Evolutionary conservation across 805 yeast species (phyloP), one percentile per base, ranked within the genome.

Genomic region (Candida vartiovaarae): DNA sequence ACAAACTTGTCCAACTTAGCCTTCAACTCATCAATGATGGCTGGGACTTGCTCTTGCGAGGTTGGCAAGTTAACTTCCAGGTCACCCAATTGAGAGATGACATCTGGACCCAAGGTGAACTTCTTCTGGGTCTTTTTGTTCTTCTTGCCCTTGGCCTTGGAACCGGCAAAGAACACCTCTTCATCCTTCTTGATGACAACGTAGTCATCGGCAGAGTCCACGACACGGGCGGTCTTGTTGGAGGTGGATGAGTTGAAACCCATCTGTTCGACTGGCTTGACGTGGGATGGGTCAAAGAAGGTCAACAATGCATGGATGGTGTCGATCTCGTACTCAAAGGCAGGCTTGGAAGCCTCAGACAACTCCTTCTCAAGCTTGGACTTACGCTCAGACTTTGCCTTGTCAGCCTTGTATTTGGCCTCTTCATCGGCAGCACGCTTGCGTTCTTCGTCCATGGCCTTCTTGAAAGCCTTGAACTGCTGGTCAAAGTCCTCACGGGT

Each of bases 41-140:
- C 65, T 30, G 82, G 72, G 52, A 83, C 80, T 43, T 85, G 91
- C 15, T 81, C 93, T 50, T 76, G 68, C 55, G 80, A 74, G 47
- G 82, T 72, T 61, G 99, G 99, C 50, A 90, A 76, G 38, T 84
- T 71, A 51, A 91, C 75, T 44, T 80, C 79, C 59, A 91, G 76
- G 58, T 84, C 84, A 50, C 86, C 73, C 56, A 93, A 76, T 43
- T 84, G 75, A 50, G 82, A 80, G 56, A 91, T 81, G 48, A 87
- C 74, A 50, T 81, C 84, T 43, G 95, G 84, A 62, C 89, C 91
- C 54, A 93, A 75, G 44, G 81, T 74, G 63, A 89, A 81, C 64
- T 76, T 76, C 52, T 63, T 39, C 59, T 51, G 56, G 70, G 66
- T 73, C 64, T 72, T 71, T 65, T 80, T 81, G 56, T 72, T 65